These are phyloP conservation scores for Schrenkiella parvula DNA, from an alignment of 345 rosid species.

Conservation along the genomic window DNA sequence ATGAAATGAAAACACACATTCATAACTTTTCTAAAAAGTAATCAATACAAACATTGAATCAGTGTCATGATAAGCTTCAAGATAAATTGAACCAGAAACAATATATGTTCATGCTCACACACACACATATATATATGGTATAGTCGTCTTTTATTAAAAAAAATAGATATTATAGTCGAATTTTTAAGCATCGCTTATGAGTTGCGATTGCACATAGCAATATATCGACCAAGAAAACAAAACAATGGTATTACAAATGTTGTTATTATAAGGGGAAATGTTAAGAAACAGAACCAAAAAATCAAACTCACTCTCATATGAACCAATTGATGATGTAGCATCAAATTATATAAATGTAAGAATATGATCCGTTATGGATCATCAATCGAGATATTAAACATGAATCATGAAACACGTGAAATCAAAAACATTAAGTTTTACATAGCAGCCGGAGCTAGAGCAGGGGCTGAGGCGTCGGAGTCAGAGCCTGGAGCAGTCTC, in stretches of 20 bases:
- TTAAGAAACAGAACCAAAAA: conserved; percentile 4
- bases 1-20: no score
- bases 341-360: conserved; percentile 4
- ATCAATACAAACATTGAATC: no score
- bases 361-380: not conserved
- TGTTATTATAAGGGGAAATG: not conserved
- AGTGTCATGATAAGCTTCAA: not conserved
- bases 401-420: not conserved
- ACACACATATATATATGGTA: not conserved
- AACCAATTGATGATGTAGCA: conserved; percentile 7
- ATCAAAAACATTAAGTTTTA: not conserved
- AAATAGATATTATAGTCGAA: not conserved
- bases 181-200: not conserved
- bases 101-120: not conserved
- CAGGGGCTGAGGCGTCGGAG: conserved; percentile 32
- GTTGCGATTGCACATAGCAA: not conserved
- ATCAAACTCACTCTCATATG: conserved; percentile 17
- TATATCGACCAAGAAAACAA: conserved; percentile 2
- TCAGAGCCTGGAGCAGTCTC: not conserved
- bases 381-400: not conserved
- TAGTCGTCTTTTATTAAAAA: not conserved
- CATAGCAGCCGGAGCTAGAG: conserved; percentile 35
- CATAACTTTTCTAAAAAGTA: no score
- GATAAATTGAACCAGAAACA: not conserved
- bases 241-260: not conserved